Evolutionary conservation across 352 stramenopile genomes (phyloP), one percentile per base, ranked within the genome.

Genomic region (Pythium biforme): DNA sequence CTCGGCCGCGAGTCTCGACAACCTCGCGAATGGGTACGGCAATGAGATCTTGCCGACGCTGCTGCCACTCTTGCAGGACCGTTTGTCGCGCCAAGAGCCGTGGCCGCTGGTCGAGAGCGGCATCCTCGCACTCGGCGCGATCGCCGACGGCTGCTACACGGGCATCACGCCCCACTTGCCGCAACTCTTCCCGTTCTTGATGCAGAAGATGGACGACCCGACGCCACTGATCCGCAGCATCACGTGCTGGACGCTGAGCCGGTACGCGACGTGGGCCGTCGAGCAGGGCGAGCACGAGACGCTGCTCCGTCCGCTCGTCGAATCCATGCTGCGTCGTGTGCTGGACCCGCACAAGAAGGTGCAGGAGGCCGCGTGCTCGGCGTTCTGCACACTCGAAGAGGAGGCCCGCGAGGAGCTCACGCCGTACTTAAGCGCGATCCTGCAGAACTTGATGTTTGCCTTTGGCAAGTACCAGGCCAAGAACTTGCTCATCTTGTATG

Each of bases 401-500:
- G 81, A 96, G 60, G 89, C 93, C 10, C 86, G 90, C 34, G 92
- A 98, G 60, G 77, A 98, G 34, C 83, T 99, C 49, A 81, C 85
- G 46, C 94, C 93, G 22, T 98, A 98, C 70, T 74, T 99, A 55
- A 86, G 83, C 50, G 90, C 91, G 31, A 95, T 98, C 40, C 79
- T 97, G 63, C 86, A 90, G 62, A 96, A 89, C 61, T 77, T 99
- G 33, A 95, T 97, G 68, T 88, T 89, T 45, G 94, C 94, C 9
- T 94, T 99, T 63, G 73, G 81, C 70, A 91, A 96, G 68, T 98
- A 98, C 74, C 86, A 98, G 56, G 93, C 88, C 19, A 94, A 97
- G 59, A 98, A 96, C 75, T 66, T 98, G 45, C 68, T 99, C 23
- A 97, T 98, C 49, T 73, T 99, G 64, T 98, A 98, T 75, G 96